A percentile compares a stretch with the other conserved stretches of the same genome.
phyloP scores from a whole-genome alignment of 371 early-diverging fungal genomes.

The Lichtheimia corymbifera region DNA sequence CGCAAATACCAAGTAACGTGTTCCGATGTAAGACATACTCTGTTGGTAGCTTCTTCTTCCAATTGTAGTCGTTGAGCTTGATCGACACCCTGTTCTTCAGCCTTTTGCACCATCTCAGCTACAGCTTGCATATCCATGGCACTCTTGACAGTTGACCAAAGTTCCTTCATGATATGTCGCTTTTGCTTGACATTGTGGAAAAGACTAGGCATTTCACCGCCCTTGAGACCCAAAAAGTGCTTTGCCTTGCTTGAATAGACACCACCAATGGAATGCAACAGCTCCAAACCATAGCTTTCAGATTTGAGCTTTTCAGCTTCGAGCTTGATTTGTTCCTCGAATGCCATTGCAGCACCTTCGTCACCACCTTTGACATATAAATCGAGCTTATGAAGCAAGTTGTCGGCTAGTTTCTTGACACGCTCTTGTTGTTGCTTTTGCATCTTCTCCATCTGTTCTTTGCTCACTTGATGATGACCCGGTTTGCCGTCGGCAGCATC shows the following conservation, averaged over 20 bases:
- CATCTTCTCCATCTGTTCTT: slow-evolving; percentile 63
- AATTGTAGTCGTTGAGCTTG: slow-evolving; percentile 64
- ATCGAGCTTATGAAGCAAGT: slow-evolving; percentile 74
- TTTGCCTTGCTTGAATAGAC: slow-evolving; percentile 86
- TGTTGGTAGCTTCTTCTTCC: slow-evolving; percentile 73
- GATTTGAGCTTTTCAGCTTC: slow-evolving; percentile 88
- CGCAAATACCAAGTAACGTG: background rate
- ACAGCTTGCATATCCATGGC: slow-evolving; percentile 90
- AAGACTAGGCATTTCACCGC: slow-evolving; percentile 63
- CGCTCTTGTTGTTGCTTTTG: slow-evolving; percentile 64
- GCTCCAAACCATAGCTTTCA: slow-evolving; percentile 91
- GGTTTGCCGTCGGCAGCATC: slow-evolving; percentile 14
- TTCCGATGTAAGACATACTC: slow-evolving; percentile 28
- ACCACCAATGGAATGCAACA: slow-evolving; percentile 89
- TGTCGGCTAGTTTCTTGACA: slow-evolving; percentile 76
- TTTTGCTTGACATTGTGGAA: slow-evolving; percentile 72
- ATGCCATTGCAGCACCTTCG: slow-evolving; percentile 53
- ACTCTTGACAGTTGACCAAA: slow-evolving; percentile 86
- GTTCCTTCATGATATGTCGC: slow-evolving; percentile 82
- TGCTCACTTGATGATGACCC: slow-evolving; percentile 26
- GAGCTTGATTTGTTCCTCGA: slow-evolving; percentile 65
- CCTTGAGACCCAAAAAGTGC: slow-evolving; percentile 71
- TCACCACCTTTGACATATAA: slow-evolving; percentile 70
- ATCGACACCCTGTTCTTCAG: slow-evolving; percentile 78
- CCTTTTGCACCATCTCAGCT: slow-evolving; percentile 81